These are phyloP conservation scores for Beauveria brongniartii DNA, from an alignment of 2,329 filamentous ascomycete genomes.

Conservation along the genomic window DNA sequence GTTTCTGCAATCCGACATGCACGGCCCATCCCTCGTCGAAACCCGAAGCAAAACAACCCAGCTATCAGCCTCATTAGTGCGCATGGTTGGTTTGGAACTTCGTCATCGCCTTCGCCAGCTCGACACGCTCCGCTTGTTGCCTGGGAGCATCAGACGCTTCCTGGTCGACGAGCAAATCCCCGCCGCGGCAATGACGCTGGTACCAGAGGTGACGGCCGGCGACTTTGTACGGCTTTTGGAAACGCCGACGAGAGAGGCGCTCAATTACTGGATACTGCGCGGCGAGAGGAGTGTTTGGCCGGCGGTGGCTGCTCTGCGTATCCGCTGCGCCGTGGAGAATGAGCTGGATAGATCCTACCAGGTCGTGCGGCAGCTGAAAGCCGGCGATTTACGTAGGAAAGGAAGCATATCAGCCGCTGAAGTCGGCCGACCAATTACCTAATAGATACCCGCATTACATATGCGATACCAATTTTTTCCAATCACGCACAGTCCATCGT, in stretches of 20 bases:
- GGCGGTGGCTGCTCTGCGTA: slow-evolving; percentile 70
- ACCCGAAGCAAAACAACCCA: slow-evolving; percentile 51
- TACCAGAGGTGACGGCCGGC: slow-evolving; percentile 63
- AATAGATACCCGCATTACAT: slow-evolving; percentile 5
- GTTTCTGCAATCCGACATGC: slow-evolving; percentile 73
- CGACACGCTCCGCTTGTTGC: slow-evolving; percentile 67
- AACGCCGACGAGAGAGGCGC: slow-evolving; percentile 64
- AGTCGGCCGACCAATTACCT: slow-evolving; percentile 8
- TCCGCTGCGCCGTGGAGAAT: slow-evolving; percentile 77
- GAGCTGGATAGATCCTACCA: slow-evolving; percentile 84
- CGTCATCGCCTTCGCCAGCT: slow-evolving; percentile 75
- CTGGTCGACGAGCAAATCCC: slow-evolving; percentile 77
- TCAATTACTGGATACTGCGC: slow-evolving; percentile 77
- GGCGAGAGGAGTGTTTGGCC: slow-evolving; percentile 91
- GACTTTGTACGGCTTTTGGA: slow-evolving; percentile 79
- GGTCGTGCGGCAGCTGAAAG: slow-evolving; percentile 57
- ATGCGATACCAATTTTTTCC: background rate
- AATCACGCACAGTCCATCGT: background rate
- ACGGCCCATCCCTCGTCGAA: slow-evolving; percentile 58
- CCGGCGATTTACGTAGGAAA: slow-evolving; percentile 41
- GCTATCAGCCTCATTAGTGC: slow-evolving; percentile 50
- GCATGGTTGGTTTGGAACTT: slow-evolving; percentile 67
- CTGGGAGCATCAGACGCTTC: slow-evolving; percentile 62
- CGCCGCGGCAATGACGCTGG: slow-evolving; percentile 69
- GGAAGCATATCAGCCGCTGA: slow-evolving; percentile 26